Percentiles rank a stretch among this genome's conserved stretches.
Evolutionary conservation across 495 filamentous ascomycete species (phyloP).

Genomic region (Aspergillus incahuasiensis): DNA sequence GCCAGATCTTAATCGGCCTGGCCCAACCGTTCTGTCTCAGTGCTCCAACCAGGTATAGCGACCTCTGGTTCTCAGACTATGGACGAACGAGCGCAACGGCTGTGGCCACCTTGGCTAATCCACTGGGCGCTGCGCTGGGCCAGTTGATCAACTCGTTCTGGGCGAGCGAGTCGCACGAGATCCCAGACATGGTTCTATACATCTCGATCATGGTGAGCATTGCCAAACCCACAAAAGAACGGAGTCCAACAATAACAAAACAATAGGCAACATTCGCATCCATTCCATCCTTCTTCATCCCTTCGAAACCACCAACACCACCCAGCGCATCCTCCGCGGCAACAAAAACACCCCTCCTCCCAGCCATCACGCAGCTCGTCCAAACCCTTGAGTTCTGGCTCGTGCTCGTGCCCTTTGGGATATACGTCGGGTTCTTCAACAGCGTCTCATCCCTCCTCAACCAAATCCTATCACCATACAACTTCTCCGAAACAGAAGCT

Average conservation of each 20-base stretch:
- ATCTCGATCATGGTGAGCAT: slow-evolving; percentile 73
- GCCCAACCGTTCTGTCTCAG: slow-evolving; percentile 90
- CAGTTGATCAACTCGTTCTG: slow-evolving; percentile 81
- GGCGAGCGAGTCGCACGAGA: slow-evolving; percentile 53
- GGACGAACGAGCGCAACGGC: slow-evolving; percentile 88
- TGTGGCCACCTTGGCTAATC: slow-evolving; percentile 77
- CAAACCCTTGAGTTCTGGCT: slow-evolving; percentile 69
- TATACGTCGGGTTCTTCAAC: slow-evolving; percentile 94
- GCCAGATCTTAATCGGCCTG: slow-evolving; percentile 87
- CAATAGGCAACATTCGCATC: slow-evolving; percentile 61
- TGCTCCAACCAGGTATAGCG: slow-evolving; percentile 85
- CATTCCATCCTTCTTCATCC: slow-evolving; percentile 83
- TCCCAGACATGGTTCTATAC: slow-evolving; percentile 81
- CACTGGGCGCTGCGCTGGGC: slow-evolving; percentile 80
- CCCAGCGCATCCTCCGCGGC: slow-evolving; percentile 49
- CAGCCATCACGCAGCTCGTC: slow-evolving; percentile 43
- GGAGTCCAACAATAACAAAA: not conserved
- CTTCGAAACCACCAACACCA: slow-evolving; percentile 71
- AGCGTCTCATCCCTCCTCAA: slow-evolving; percentile 81
- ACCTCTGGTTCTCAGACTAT: slow-evolving; percentile 85
- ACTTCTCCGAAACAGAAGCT: slow-evolving; percentile 72
- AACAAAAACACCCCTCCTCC: slow-evolving; percentile 45
- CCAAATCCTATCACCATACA: slow-evolving; percentile 82
- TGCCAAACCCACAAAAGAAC: slow-evolving; percentile 17
- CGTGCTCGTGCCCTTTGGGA: slow-evolving; percentile 66